Base-by-base conservation (phyloP, 148 eudicot genomes). In the Heliosperma pusillum region DNA sequence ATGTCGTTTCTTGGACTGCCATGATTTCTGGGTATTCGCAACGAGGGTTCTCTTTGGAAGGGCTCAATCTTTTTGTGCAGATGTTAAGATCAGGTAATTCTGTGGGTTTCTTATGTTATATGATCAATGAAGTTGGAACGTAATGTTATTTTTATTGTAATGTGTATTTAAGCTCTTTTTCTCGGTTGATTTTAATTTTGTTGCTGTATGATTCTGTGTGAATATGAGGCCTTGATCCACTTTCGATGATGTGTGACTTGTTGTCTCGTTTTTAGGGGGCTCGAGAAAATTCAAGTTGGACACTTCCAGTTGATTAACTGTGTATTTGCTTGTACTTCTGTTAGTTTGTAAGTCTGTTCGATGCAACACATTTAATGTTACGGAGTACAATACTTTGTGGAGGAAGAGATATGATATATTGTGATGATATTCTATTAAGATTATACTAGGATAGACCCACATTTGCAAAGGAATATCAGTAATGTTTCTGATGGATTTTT, bases 1-100 rank as follows among this genome's bases (percentile, higher is more conserved):
- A 88, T 81, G 93, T 93, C n/a, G 91, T 93, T 67, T 86, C 95
- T 29, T 93, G 97, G 95, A 93, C 98, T 11, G 95, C 95, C 0
- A 85, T 93, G 87, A 85, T 93, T 64, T 86, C 97, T 5, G 97
- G 85, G 67, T 91, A 87, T 82, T 84, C 93, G 19, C 84, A 76
- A 58, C 80, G 79, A 27, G 97, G 95, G 78, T 73, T 72, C 70
- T 33, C 80, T 29, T 76, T 70, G 2, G 87, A 87, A 75, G 90
- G 93, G 79, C 29, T 87, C 27, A 42, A 22, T 78, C 88, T 88
- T 74, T 86, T 93, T 85, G 78, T 85, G 8, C 76, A 84, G 69
- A 91, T 93, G 98, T 71, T 93, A 64, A 88, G 90, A 87, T 93
- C 98, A 89, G 98, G 98, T 93, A 89, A 12, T 42, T 47, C 1